phyloP scores from a whole-genome alignment of 768 basidiomycete genomes.

The Calocera viscosa region DNA sequence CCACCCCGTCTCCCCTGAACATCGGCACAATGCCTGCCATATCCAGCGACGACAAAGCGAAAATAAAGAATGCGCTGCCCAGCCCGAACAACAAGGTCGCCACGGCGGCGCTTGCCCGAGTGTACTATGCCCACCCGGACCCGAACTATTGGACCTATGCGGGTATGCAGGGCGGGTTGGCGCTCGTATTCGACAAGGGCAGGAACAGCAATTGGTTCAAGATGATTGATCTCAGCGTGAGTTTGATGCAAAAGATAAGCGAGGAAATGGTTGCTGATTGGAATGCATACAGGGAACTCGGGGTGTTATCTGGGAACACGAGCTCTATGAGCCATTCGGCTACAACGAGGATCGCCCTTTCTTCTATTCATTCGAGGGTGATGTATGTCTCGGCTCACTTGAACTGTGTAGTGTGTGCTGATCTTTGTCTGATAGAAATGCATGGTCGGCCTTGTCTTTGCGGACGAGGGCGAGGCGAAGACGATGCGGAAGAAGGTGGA shows the following conservation, averaged over 20 bases:
- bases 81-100: constrained; percentile 56
- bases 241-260: background rate
- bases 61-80: constrained; percentile 53
- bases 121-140: constrained; percentile 81
- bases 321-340: constrained; percentile 69
- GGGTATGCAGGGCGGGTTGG: constrained; percentile 76
- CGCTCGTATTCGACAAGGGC: constrained; percentile 49
- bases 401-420: constrained; percentile 2
- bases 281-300: constrained; percentile 49
- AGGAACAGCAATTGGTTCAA: constrained; percentile 51
- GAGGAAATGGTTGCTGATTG: background rate
- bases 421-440: constrained; percentile 47
- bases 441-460: constrained; percentile 84
- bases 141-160: constrained; percentile 72
- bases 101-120: constrained; percentile 66
- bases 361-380: constrained; percentile 86
- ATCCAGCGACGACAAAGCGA: constrained; percentile 60
- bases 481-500: constrained; percentile 75
- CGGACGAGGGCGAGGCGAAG: constrained; percentile 74
- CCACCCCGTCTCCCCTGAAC: background rate
- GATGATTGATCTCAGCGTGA: constrained; percentile 59
- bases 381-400: constrained; percentile 48
- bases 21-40: constrained; percentile 51
- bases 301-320: constrained; percentile 87
- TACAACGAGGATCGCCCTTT: constrained; percentile 74